These are phyloP conservation scores for Phytopythium ostracodes DNA, from an alignment of 352 stramenopile genomes.

Conservation along the genomic window DNA sequence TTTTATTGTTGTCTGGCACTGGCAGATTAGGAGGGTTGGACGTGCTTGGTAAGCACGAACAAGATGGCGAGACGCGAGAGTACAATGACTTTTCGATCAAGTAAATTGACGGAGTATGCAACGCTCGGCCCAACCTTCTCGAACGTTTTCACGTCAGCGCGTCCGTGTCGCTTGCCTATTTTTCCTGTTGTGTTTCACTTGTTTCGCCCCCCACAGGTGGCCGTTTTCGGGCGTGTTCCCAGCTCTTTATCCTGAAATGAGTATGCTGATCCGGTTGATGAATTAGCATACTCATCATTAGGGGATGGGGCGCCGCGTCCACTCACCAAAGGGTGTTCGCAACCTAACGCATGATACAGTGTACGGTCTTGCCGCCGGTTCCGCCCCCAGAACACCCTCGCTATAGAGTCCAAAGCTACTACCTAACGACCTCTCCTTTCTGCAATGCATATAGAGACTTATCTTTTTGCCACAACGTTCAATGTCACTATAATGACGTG, in stretches of 20 bases:
- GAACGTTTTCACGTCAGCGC: neutral
- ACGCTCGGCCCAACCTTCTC: neutral
- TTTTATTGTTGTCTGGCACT: no score
- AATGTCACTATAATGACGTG: neutral
- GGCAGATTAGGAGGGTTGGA: neutral
- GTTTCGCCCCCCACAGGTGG: neutral
- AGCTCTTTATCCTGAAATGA: neutral
- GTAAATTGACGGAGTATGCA: neutral
- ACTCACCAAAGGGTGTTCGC: neutral
- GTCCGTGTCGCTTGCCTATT: neutral
- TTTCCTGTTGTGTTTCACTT: conserved; percentile 3
- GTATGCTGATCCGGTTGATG: neutral
- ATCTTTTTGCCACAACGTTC: neutral
- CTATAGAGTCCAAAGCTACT: neutral
- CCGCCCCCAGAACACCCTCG: neutral
- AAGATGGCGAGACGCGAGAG: neutral
- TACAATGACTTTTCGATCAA: neutral
- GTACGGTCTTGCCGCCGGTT: neutral
- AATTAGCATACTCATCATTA: neutral
- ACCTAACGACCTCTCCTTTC: no score
- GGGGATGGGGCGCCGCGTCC: neutral
- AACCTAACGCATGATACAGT: neutral
- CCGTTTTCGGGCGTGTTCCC: neutral
- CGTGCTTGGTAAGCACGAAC: neutral
- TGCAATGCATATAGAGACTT: no score